These are phyloP conservation scores for Hemileccinum hortonii DNA, from an alignment of 1,284 basidiomycete species.

Conservation along the genomic window DNA sequence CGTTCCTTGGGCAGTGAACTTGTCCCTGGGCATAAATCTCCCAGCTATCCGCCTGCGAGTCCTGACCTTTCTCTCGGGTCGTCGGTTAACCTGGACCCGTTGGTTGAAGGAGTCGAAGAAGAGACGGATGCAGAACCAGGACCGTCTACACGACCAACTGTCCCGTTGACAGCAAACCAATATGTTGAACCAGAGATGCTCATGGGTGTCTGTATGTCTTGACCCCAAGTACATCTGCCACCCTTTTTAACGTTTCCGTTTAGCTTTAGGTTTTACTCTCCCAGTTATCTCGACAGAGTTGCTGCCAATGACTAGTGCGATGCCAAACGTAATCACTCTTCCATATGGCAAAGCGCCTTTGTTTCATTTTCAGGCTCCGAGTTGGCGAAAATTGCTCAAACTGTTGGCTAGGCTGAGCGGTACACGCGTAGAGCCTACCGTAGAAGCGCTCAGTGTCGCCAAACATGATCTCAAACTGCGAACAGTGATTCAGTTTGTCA, in stretches of 20 bases:
- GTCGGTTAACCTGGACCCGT: slow-evolving; percentile 11
- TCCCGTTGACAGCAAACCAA: slow-evolving; percentile 45
- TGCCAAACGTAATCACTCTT: slow-evolving; percentile 70
- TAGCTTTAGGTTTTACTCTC: slow-evolving; percentile 63
- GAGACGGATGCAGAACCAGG: slow-evolving; percentile 20
- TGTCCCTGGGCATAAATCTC: slow-evolving; percentile 18
- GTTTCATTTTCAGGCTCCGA: slow-evolving; percentile 68
- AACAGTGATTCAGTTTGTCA: slow-evolving; percentile 73
- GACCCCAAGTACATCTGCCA: neutral
- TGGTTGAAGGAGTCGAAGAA: slow-evolving; percentile 21
- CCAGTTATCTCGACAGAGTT: slow-evolving; percentile 53
- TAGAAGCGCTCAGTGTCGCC: slow-evolving; percentile 60
- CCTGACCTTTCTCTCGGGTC: slow-evolving; percentile 25
- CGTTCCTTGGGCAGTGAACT: slow-evolving; percentile 24
- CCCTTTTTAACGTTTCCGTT: slow-evolving; percentile 10
- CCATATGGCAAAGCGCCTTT: slow-evolving; percentile 66
- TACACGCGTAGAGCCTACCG: slow-evolving; percentile 65
- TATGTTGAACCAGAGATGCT: slow-evolving; percentile 64
- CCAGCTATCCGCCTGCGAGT: slow-evolving; percentile 21
- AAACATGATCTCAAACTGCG: slow-evolving; percentile 62
- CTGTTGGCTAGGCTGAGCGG: slow-evolving; percentile 68
- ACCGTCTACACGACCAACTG: slow-evolving; percentile 17
- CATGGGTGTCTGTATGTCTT: slow-evolving; percentile 61
- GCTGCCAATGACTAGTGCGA: slow-evolving; percentile 47
- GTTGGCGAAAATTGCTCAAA: slow-evolving; percentile 69